Percentiles rank a stretch among this genome's conserved stretches.
phyloP scores from a whole-genome alignment of 805 yeast genomes.

The Yarrowia alimentaria region DNA sequence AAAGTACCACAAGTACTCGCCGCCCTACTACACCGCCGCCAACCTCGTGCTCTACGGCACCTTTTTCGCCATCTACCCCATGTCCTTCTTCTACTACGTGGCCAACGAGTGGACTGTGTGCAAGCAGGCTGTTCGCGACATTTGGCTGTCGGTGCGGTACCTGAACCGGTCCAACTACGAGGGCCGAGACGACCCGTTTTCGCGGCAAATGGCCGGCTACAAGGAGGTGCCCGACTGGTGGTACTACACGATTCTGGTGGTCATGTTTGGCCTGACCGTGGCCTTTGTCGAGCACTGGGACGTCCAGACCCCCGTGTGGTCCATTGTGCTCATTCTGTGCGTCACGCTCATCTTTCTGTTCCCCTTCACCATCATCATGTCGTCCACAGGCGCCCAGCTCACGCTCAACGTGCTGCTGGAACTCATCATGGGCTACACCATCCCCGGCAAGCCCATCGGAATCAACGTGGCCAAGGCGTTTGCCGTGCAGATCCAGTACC shows the following conservation, averaged over 20 bases:
- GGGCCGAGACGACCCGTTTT: constrained; percentile 47
- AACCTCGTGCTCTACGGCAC: constrained; percentile 54
- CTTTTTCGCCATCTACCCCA: constrained; percentile 51
- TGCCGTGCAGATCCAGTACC: constrained; percentile 49
- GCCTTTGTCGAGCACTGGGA: constrained; percentile 42
- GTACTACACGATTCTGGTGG: constrained; percentile 47
- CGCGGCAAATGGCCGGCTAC: constrained; percentile 49
- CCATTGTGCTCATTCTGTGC: constrained; percentile 55
- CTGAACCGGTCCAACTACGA: constrained; percentile 40
- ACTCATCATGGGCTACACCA: constrained; percentile 61
- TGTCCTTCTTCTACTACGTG: constrained; percentile 50
- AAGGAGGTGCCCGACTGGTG: constrained; percentile 55
- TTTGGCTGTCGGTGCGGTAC: constrained; percentile 17
- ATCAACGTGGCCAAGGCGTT: constrained; percentile 52
- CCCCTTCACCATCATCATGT: constrained; percentile 59
- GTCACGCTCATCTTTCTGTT: constrained; percentile 56
- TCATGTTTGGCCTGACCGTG: constrained; percentile 45
- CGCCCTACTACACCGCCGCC: constrained; percentile 59
- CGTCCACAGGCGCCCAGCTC: constrained; percentile 56
- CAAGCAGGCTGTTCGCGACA: constrained; percentile 24
- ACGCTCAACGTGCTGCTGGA: constrained; percentile 65
- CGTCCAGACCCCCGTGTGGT: constrained; percentile 48
- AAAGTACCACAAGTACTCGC: constrained; percentile 51
- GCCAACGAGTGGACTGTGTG: constrained; percentile 45
- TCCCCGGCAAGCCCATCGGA: constrained; percentile 61